Base-by-base conservation (phyloP, 2,329 filamentous ascomycete genomes). In the Septoria petroselini region DNA sequence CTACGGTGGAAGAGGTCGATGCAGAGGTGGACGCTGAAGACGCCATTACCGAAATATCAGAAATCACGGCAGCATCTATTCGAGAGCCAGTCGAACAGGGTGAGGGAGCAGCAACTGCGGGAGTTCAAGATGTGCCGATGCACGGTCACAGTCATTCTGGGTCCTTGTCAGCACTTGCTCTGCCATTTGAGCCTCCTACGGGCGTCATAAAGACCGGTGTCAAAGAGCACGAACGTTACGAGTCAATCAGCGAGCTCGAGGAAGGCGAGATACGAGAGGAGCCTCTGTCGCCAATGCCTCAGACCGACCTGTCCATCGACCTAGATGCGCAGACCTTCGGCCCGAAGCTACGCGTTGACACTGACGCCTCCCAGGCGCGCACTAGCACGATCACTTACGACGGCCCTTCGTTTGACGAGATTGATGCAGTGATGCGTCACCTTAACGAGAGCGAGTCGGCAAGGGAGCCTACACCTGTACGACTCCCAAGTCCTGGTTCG, bases 351-450 rank as follows among this genome's bases (percentile, higher is more conserved):
- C 21, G 30, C 38, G 5, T 11, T 12, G 31, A 37, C 11, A 34
- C 43, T 38, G 23, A 9, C 21, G 27, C 37, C 12, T 48, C 45
- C 6, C 52, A 44, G 38, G 53, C 58, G 15, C 50, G 58, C 30
- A 54, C 62, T 18, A 54, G 52, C 27, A 49, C 42, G 7, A 58
- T 55, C 7, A 51, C 56, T n/a, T 53, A 57, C 4, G 43, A 55
- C 3, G 66, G 74, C 42, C 71, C 74, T 27, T 75, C 84, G 0
- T 88, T 88, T 60, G 85, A 91, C 59, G 90, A 96, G 65, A 91
- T 96, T 62, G 91, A 96, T 72, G 88, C 86, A 37, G 83, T 96
- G 44, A 95, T 97, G 89, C 82, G 85, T 57, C 85, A 93, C 53
- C 79, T 96, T 61, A 85, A 89, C 61, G 79, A 84, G 51, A 81